Conservation (phyloP, 1,139 yeast species). For the Pichia sp. region DNA sequence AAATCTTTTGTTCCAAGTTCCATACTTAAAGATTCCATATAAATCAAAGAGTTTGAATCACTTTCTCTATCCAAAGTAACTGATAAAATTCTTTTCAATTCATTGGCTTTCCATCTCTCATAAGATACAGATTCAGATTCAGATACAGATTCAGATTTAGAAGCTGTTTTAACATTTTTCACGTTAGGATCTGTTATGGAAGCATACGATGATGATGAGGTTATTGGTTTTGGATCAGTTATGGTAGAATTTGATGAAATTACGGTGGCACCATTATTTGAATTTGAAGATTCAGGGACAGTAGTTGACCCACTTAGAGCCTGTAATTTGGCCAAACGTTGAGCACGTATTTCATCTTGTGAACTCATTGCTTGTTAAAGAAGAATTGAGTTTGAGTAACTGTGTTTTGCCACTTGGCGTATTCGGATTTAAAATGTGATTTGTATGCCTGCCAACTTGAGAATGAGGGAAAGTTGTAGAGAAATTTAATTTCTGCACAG, state of each 20-base stretch:
- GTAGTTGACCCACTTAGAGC: no score
- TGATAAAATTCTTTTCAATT: slow-evolving; percentile 35
- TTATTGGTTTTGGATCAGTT: not conserved
- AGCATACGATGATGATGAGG: not conserved
- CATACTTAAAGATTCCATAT: slow-evolving; percentile 34
- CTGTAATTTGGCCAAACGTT: slow-evolving; percentile 45
- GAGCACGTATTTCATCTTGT: slow-evolving; percentile 44
- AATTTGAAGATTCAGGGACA: not conserved
- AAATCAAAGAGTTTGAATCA: slow-evolving; percentile 20
- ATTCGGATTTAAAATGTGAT: no score
- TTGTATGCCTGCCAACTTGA: no score
- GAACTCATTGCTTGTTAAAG: slow-evolving; percentile 18
- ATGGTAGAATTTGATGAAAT: not conserved
- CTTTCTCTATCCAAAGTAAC: slow-evolving; percentile 31
- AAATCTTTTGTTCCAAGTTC: slow-evolving; percentile 17
- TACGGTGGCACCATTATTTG: not conserved
- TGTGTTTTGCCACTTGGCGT: not conserved
- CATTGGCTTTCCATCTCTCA: slow-evolving; percentile 28
- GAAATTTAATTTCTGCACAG: no score
- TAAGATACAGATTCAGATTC: slow-evolving; percentile 9
- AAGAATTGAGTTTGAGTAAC: not conserved
- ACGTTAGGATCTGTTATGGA: not conserved
- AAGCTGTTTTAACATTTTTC: no score
- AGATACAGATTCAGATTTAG: not conserved
- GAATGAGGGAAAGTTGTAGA: no score